Evolutionary conservation across 371 early-diverging fungal genomes (phyloP).

Genomic region (Basidiobolus meristosporus): DNA sequence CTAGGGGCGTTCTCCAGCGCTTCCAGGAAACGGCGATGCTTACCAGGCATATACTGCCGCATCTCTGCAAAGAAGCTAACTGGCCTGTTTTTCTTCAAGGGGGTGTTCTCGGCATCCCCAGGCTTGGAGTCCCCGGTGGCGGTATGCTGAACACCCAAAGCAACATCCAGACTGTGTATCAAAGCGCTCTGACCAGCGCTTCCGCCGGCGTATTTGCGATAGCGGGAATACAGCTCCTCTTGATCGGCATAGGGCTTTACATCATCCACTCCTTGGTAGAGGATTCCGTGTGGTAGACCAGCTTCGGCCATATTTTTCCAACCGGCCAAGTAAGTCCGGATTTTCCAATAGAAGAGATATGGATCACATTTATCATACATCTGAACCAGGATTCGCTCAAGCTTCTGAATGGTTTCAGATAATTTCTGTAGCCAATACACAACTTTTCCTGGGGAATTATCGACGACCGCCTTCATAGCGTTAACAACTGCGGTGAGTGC

Average conservation of each 20-base stretch:
- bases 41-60: conserved; percentile 83
- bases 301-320: conserved; percentile 83
- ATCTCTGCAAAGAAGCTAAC: conserved; percentile 52
- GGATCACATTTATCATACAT: conserved; percentile 93
- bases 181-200: conserved; percentile 89
- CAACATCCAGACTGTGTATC: conserved; percentile 82
- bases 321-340: conserved; percentile 80
- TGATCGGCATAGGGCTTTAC: conserved; percentile 27
- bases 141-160: conserved; percentile 77
- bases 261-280: conserved; percentile 81
- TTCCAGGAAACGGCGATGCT: conserved; percentile 68
- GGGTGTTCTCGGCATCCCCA: conserved; percentile 8
- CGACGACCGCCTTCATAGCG: conserved; percentile 16
- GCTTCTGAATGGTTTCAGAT: conserved; percentile 23
- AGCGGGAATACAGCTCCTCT: conserved; percentile 24
- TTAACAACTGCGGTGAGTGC: conserved; percentile 39
- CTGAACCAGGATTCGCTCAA: conserved; percentile 42
- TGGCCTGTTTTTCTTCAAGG: conserved; percentile 3
- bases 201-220: conserved; percentile 74
- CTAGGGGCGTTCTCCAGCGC: conserved; percentile 47
- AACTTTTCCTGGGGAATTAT: conserved; percentile 9
- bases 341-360: conserved; percentile 87
- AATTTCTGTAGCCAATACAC: conserved; percentile 27
- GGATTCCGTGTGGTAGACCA: conserved; percentile 64
- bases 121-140: conserved; percentile 27